Evolutionary conservation across 495 filamentous ascomycete species (phyloP), one percentile per base, ranked within the genome.

Genomic region (Bombardia bombarda): DNA sequence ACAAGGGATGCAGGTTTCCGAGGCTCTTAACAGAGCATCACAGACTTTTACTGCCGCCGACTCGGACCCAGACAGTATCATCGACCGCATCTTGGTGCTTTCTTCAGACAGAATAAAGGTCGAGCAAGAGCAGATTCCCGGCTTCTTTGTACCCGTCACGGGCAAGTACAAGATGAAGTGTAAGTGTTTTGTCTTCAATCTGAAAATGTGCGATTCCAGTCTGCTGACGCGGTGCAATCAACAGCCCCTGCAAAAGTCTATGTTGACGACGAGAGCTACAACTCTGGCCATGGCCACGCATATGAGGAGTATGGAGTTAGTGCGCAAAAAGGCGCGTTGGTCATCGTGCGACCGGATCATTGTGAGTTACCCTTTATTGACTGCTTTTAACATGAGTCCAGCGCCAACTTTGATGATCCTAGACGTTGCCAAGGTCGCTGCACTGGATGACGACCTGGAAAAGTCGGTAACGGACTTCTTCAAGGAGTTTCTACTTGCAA

Each of bases 311-410:
- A 82, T 34, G 80, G 75, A 0, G 63, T 86, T 20, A 66, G 74
- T 38, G 60, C 69, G 0, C 40, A 62, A 4, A 39, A 62, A n/a
- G 82, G 82, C 0, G 75, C 73, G 0, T 32, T 83, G 21, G 66
- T 79, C 3, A 61, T 86, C 43, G 72, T 84, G 20, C 68, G 82
- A 5, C 82, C 82, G 4, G 82, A 86, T 65, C 80, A 84, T 56
- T 83, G 79, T 79, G 57, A 65, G 77, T 62, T 36, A n/a, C n/a
- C 6, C 9, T 3, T 28, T 28, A 13, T 26, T 26, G 10, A 5
- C 24, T 10, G 24, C 24, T 10, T 26, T 5, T 26, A 26, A 5
- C n/a, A n/a, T 26, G 26, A 28, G 9, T 28, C 26, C 13, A 3
- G 26, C 13, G 9, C 2, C 13, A 10, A 7, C 24, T 26, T 28